Base-by-base conservation (phyloP, 805 yeast genomes). In the Nadsonia fulvescens region DNA sequence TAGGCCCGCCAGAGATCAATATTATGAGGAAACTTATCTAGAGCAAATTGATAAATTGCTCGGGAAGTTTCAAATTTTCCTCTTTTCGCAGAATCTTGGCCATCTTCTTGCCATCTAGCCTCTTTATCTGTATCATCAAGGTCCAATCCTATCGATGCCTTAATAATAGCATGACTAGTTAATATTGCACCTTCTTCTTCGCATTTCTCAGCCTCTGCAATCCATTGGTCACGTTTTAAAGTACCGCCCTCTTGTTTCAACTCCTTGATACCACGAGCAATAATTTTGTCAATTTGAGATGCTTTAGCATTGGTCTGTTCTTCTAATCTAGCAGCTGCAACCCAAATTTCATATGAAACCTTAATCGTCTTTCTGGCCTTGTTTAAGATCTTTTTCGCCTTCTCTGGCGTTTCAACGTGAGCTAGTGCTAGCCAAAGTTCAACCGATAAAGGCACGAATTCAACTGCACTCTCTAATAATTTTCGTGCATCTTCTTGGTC, bases 241-340 rank as follows among this genome's bases (percentile, higher is more conserved):
- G 37, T 32, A n/a, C 42, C 42, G 5, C 55, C 54, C 12, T 49
- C 42, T 5, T 40, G 39, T 23, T 46, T 48, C 15, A 62, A 45
- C 23, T 65, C 62, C 25, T 52, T 39, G 11, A 57, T 43, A 25
- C 70, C 70, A 41, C 65, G 61, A 15, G 47, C 46, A 30, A 73
- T 39, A 38, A 76, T 38, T 39, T 56, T 58, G 4, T 46, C 46
- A 32, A 66, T 63, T 8, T 32, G 30, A 5, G 16, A 27, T 1
- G 51, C 44, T n/a, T 51, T 56, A n/a, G 54, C 48, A 4, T 48
- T 43, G 1, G 48, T 42, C 30, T 57, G 51, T 38, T 70, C 86
- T 44, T 79, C 91, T 8, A 81, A 41, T 35, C 69, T 63, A 1
- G 70, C 60, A 1, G 81, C 81, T 1, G 70, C 54, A 3, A 79